These are phyloP conservation scores for Macadamia tetraphylla DNA, from an alignment of 164 flowering plant genomes.

Conservation along the genomic window DNA sequence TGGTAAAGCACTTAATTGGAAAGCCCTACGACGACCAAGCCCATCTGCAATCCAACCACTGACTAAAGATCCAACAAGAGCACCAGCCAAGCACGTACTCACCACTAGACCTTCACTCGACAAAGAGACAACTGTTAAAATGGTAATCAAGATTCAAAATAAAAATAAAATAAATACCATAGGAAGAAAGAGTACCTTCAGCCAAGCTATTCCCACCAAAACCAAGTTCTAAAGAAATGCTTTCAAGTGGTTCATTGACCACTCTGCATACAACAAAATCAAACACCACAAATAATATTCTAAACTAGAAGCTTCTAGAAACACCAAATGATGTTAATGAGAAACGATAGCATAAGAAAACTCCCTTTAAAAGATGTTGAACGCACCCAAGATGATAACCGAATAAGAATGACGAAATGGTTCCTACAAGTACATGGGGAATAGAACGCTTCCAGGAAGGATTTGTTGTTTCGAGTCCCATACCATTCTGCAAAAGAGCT, in stretches of 20 bases:
- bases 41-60: slow-evolving; percentile 96
- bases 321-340: too few species aligned
- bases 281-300: background rate
- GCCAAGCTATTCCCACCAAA: slow-evolving; percentile 79
- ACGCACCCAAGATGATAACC: slow-evolving; percentile 93
- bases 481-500: slow-evolving; percentile 39
- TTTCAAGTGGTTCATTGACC: slow-evolving; percentile 92
- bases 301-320: too few species aligned
- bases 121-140: slow-evolving; percentile 4
- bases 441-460: slow-evolving; percentile 74
- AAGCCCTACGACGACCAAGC: slow-evolving; percentile 85
- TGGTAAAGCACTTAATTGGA: slow-evolving; percentile 89
- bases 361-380: background rate
- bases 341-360: background rate
- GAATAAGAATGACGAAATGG: slow-evolving; percentile 64
- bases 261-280: slow-evolving; percentile 44
- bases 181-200: slow-evolving; percentile 50
- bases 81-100: slow-evolving; percentile 90
- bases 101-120: slow-evolving; percentile 78
- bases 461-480: slow-evolving; percentile 35
- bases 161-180: background rate
- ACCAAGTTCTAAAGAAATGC: slow-evolving; percentile 76
- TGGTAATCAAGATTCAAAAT: background rate
- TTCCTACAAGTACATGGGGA: slow-evolving; percentile 71
- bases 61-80: slow-evolving; percentile 68